A percentile compares a stretch with the other conserved stretches of the same genome.
Evolutionary conservation across 441 rosid species (phyloP).

Genomic region (Erodium moschatum): DNA sequence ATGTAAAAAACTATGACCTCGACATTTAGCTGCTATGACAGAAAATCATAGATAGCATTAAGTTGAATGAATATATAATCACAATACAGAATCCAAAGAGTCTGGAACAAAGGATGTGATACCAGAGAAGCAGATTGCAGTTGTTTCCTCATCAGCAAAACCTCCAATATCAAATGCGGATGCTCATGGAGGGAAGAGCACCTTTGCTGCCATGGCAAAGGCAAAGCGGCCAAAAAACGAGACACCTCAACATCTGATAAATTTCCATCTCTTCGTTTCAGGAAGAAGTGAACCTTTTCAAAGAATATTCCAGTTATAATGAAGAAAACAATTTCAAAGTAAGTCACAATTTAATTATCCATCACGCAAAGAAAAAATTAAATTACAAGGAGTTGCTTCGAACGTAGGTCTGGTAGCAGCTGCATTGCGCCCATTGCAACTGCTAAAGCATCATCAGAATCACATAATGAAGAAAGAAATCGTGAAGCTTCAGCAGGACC

Average conservation of each 20-base stretch:
- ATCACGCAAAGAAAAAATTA: slow-evolving; percentile 16
- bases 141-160: slow-evolving; percentile 93
- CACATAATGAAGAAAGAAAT: slow-evolving; percentile 86
- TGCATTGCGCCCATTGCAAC: slow-evolving; percentile 99
- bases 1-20: not conserved
- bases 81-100: slow-evolving; percentile 19
- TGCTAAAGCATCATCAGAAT: slow-evolving; percentile 88
- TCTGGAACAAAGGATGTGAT: slow-evolving; percentile 16
- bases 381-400: slow-evolving; percentile 91
- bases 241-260: slow-evolving; percentile 70
- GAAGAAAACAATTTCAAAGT: slow-evolving; percentile 7
- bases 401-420: slow-evolving; percentile 83
- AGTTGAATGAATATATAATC: not conserved
- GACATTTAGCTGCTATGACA: not conserved
- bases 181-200: slow-evolving; percentile 95
- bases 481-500: slow-evolving; percentile 99
- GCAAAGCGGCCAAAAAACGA: slow-evolving; percentile 88
- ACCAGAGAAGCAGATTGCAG: slow-evolving; percentile 87
- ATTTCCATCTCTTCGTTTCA: slow-evolving; percentile 83
- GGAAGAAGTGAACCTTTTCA: slow-evolving; percentile 86
- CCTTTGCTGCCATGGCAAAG: slow-evolving; percentile 97
- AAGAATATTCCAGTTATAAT: slow-evolving; percentile 21
- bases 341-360: slow-evolving; percentile 9
- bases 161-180: slow-evolving; percentile 89
- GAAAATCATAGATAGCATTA: not conserved